Conservation (phyloP, 176 grass and related monocot genomes). For the Carex myosuroides region DNA sequence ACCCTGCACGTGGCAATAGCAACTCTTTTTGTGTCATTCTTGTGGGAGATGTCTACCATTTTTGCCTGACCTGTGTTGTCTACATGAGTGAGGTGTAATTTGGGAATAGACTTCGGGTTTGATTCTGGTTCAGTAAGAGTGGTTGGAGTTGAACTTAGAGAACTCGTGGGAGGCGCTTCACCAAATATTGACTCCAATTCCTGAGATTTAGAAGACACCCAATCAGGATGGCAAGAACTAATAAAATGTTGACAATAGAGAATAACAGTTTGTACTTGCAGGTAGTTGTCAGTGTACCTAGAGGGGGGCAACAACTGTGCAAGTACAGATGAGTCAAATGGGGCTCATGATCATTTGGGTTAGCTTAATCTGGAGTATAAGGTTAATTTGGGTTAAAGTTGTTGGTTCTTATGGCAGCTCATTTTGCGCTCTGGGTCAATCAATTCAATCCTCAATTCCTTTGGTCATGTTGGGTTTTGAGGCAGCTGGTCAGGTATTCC, state of each 20-base stretch:
- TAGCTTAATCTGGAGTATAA: background rate
- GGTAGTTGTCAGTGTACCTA: background rate
- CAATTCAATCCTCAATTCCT: too few relatives aligned
- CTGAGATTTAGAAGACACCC: slow-evolving; percentile 24
- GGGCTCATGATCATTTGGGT: background rate
- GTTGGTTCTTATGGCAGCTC: background rate
- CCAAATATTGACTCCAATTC: slow-evolving; percentile 94
- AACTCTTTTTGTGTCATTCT: slow-evolving; percentile 62
- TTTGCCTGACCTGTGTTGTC: slow-evolving; percentile 60
- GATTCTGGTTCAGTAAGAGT: slow-evolving; percentile 9
- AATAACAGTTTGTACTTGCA: background rate
- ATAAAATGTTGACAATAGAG: background rate
- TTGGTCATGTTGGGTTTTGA: too few relatives aligned
- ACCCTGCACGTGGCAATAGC: slow-evolving; percentile 77
- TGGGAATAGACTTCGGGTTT: slow-evolving; percentile 1
- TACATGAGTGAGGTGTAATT: slow-evolving; percentile 49
- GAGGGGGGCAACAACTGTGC: background rate
- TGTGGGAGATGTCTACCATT: slow-evolving; percentile 88
- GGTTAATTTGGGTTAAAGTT: background rate
- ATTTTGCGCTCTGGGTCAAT: background rate
- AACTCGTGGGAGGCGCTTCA: slow-evolving; percentile 43
- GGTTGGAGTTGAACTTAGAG: slow-evolving; percentile 52
- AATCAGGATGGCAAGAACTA: background rate
- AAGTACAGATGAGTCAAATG: background rate
- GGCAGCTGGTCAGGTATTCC: background rate